Base-by-base conservation (phyloP, 148 eudicot genomes). In the Camellia lanceoleosa region DNA sequence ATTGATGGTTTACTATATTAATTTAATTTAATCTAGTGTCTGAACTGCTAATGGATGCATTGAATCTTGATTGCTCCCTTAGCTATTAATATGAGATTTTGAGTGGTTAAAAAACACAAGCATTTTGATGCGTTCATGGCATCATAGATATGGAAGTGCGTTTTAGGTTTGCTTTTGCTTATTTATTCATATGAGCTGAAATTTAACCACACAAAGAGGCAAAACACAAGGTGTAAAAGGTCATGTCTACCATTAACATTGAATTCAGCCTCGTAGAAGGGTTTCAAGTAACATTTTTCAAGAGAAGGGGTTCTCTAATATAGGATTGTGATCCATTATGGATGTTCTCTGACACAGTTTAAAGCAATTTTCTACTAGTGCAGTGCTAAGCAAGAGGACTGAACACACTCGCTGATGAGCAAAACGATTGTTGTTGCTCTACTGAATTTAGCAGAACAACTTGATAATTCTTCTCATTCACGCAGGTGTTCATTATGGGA, bases 401-500 rank as follows among this genome's bases (percentile, higher is more conserved):
- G 42, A 65, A 54, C 19, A 5, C 10, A 43, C 4, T 23, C 46
- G 65, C 12, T 58, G 64, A 55, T 56, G 65, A 46, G 74, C 58
- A 59, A 58, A 59, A 75, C 10, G 59, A 75, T 62, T 52, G 59
- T 10, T 58, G 73, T 19, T 42, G 16, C 30, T 49, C 19, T 55
- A 61, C 14, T 59, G 11, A 47, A 61, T n/a, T 82, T 73, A 2
- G 42, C 51, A 7, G 15, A 13, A 13, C 30, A 79, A 55, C n/a
- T 67, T 76, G 58, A 56, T 30, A 46, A 56, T 54, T 73, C 71
- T 65, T 15, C 55, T 68, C 51, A 49, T 60, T 77, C 47, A 51
- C 87, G 81, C 79, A 97, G 99, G 93, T 97, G 38, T 91, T 92
- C 80, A 92, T 97, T 76, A 72, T 97, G 94, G 98, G 99, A 75